phyloP scores from a whole-genome alignment of 495 filamentous ascomycete genomes.

The Clavariopsis aquatica region DNA sequence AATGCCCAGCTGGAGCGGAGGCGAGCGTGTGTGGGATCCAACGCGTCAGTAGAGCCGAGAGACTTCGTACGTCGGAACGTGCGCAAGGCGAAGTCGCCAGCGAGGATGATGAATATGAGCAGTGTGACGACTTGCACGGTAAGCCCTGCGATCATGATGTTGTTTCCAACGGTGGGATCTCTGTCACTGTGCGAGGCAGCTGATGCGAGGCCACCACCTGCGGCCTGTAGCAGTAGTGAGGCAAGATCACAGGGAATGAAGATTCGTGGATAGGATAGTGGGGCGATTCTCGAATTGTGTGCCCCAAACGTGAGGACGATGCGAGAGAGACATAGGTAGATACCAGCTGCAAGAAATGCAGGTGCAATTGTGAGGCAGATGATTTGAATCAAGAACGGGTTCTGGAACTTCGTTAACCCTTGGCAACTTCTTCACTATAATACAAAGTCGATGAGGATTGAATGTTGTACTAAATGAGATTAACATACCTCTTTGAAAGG shows the following conservation, averaged over 20 bases:
- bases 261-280: conserved; percentile 55
- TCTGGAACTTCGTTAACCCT: conserved; percentile 9
- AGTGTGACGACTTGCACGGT: conserved; percentile 62
- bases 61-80: conserved; percentile 10
- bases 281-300: conserved; percentile 54
- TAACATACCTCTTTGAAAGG: conserved; percentile 44
- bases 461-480: too few species aligned
- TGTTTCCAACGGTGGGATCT: conserved; percentile 52
- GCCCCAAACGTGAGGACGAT: conserved; percentile 52
- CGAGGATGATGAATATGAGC: conserved; percentile 41
- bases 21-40: conserved; percentile 29
- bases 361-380: conserved; percentile 59
- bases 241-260: conserved; percentile 58
- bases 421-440: not conserved
- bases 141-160: conserved; percentile 72
- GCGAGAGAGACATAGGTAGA: conserved; percentile 58
- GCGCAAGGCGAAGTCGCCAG: conserved; percentile 40
- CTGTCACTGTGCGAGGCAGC: conserved; percentile 39
- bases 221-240: conserved; percentile 54
- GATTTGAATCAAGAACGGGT: conserved; percentile 43
- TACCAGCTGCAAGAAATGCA: conserved; percentile 59
- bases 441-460: too few species aligned
- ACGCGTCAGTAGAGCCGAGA: conserved; percentile 23
- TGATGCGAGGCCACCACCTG: conserved; percentile 51
- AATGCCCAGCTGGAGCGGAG: conserved; percentile 28